phyloP scores from a whole-genome alignment of 495 filamentous ascomycete genomes.

The Penicillium samsonianum region DNA sequence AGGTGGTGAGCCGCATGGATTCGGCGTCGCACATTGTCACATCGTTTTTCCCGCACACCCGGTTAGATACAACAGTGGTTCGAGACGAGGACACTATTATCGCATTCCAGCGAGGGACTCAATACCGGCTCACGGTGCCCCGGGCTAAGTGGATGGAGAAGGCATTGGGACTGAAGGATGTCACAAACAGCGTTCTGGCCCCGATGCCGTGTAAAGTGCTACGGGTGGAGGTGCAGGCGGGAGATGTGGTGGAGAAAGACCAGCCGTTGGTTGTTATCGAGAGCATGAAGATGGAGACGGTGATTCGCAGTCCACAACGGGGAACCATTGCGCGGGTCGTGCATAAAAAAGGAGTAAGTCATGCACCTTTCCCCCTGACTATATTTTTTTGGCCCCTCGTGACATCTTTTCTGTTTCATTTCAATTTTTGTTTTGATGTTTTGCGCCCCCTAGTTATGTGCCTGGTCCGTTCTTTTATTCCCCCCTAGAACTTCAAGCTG shows the following conservation, averaged over 20 bases:
- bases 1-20: conserved; percentile 47
- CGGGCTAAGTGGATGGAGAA: conserved; percentile 82
- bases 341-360: conserved; percentile 82
- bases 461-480: neutral
- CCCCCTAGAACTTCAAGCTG: neutral
- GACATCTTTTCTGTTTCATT: conserved; percentile 5
- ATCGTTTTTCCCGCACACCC: conserved; percentile 71
- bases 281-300: conserved; percentile 99
- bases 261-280: conserved; percentile 93
- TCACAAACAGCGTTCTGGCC: conserved; percentile 77
- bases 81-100: conserved; percentile 68
- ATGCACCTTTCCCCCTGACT: conserved; percentile 11
- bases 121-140: conserved; percentile 68
- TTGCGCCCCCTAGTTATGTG: neutral
- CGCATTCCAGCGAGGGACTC: conserved; percentile 79
- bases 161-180: conserved; percentile 79
- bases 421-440: conserved; percentile 8
- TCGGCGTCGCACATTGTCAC: conserved; percentile 41
- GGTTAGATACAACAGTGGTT: conserved; percentile 79
- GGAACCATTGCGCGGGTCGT: conserved; percentile 80
- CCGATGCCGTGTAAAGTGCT: conserved; percentile 96
- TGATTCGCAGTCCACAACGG: conserved; percentile 84
- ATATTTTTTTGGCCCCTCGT: neutral
- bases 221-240: conserved; percentile 78
- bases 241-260: conserved; percentile 79